Evolutionary conservation across 768 basidiomycete species (phyloP), one percentile per base, ranked within the genome.

Genomic region (Dictyophora rubrovolvata): DNA sequence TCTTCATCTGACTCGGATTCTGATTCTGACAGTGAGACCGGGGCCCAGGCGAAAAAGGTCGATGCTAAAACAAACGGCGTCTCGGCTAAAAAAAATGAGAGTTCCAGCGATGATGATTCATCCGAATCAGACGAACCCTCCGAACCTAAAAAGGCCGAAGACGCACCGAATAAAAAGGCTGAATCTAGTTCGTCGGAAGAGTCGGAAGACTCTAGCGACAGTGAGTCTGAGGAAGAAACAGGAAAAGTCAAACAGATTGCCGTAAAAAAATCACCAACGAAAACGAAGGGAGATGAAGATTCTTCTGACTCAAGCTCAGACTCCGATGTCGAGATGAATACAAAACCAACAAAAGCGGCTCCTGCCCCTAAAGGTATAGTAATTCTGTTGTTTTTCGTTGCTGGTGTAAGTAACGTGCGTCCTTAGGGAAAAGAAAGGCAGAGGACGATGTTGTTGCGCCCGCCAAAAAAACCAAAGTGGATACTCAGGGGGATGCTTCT

Each of bases 381-480:
- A n/a, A 23, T 17, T 12, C 10, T 14, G 48, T 51, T 57, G 21
- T 18, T n/a, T 28, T 49, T 21, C 5, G 59, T 56, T 34, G 36
- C 17, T 50, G 20, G 18, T 28, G 36, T 23, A 17, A 54, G 56
- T 35, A 21, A 36, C 21, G 54, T 42, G 47, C 23, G 20, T 1
- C 28, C 61, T 21, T 64, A 78, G 84, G 80, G 61, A 95, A 95
- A 73, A 86, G 93, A 65, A 94, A 94, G 73, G 89, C 88, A 28
- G 82, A 83, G 23, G 80, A 79, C 20, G 80, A 80, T 23, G 73
- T 72, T 18, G 73, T 79, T 48, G 78, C 77, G 14, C 78, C 84
- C 46, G 71, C 81, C 37, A 95, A 97, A 79, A 95, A 95, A 73
- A 79, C 77, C 65, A 96, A 93, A 76, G 75, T 86, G 53, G 80